Percentiles rank a stretch among this genome's conserved stretches.
These are phyloP conservation scores for Nidularia sp. DNA, from an alignment of 768 basidiomycete genomes.

Conservation along the genomic window DNA sequence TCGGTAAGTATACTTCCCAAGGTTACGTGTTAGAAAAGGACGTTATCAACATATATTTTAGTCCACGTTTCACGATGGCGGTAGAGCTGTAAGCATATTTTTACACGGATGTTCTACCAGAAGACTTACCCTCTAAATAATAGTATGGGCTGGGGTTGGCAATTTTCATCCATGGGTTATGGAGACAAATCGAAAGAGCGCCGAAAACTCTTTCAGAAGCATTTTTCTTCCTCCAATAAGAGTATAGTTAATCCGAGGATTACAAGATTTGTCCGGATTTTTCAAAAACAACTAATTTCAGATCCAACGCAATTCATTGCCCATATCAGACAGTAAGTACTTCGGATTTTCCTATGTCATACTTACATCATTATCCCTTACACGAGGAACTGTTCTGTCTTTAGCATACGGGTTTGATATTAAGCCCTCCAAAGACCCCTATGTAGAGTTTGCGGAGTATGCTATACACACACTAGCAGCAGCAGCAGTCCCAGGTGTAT, in stretches of 20 bases:
- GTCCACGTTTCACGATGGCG: background rate
- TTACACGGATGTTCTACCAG: background rate
- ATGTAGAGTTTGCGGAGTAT: slow-evolving; percentile 27
- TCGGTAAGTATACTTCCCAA: slow-evolving; percentile 2
- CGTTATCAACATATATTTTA: background rate
- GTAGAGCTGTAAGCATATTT: background rate
- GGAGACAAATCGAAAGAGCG: background rate
- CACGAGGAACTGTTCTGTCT: slow-evolving; percentile 8
- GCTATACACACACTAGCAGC: slow-evolving; percentile 21
- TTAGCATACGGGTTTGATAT: slow-evolving; percentile 38
- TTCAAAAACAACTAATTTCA: slow-evolving; percentile 2
- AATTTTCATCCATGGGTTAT: background rate
- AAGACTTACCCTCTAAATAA: background rate
- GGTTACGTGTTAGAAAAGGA: background rate
- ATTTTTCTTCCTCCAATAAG: background rate
- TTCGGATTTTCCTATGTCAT: background rate
- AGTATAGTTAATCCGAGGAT: background rate
- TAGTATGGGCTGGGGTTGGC: background rate
- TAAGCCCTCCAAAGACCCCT: slow-evolving; percentile 29
- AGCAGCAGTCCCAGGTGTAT: slow-evolving; percentile 28
- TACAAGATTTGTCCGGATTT: background rate
- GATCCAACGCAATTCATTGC: slow-evolving; percentile 3
- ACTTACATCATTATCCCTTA: background rate
- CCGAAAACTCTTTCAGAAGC: background rate
- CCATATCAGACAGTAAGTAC: slow-evolving; percentile 4